Conservation (phyloP, 495 filamentous ascomycete species). For the Pyrenula aspistea region DNA sequence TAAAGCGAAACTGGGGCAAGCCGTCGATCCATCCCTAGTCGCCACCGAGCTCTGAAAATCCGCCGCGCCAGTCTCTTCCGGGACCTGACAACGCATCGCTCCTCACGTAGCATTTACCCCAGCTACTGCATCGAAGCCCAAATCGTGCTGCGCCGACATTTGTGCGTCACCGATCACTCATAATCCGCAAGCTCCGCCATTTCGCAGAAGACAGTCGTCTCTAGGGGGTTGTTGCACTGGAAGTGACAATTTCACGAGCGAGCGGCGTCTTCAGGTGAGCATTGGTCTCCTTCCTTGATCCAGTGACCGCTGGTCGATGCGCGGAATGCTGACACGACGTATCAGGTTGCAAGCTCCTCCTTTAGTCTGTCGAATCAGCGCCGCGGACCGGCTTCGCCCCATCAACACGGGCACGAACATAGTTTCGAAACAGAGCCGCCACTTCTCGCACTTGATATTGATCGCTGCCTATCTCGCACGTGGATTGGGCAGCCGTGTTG, state of each 20-base stretch:
- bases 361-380: conserved; percentile 30
- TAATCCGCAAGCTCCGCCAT: neutral
- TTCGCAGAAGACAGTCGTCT: neutral
- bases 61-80: conserved; percentile 17
- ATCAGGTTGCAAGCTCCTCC: conserved; percentile 25
- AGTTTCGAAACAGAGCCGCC: neutral
- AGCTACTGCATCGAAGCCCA: conserved; percentile 37
- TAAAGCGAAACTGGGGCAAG: conserved; percentile 20
- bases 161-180: neutral
- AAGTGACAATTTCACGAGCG: conserved; percentile 7
- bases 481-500: neutral
- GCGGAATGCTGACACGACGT: conserved; percentile 30
- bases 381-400: neutral
- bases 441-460: neutral
- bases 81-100: conserved; percentile 36
- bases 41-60: conserved; percentile 10
- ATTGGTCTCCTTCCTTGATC: conserved; percentile 18
- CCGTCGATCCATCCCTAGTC: conserved; percentile 1
- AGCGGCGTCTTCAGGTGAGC: conserved; percentile 10
- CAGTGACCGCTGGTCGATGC: conserved; percentile 34
- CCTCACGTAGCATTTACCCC: conserved; percentile 23
- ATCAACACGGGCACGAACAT: neutral
- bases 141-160: conserved; percentile 30
- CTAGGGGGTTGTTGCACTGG: neutral
- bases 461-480: neutral